Base-by-base conservation (phyloP, 768 basidiomycete genomes). In the Serendipita sp. region DNA sequence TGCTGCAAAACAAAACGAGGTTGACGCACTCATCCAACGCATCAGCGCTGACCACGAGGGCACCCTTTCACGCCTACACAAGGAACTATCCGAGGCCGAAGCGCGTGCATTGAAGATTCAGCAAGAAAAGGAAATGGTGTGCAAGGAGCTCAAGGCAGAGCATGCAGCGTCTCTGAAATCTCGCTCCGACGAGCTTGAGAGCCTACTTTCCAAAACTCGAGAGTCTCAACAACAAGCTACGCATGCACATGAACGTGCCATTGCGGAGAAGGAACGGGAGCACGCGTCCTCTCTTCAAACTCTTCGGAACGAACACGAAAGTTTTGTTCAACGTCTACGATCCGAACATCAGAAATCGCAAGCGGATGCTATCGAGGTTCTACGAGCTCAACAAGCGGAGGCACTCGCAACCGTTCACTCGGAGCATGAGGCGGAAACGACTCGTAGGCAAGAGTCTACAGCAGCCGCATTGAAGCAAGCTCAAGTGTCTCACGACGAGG, bases 271-370 rank as follows among this genome's bases (percentile, higher is more conserved):
- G 72, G 84, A 85, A 47, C 83, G 83, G 10, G 78, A 82, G 66
- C 74, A 81, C 32, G 78, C 82, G 3, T 75, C 79, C 11, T 75
- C 78, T 45, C 78, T 89, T 13, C 83, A 83, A 66, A 80, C 78
- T 63, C 89, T 86, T 3, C 86, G 88, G 70, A 88, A 86, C 69
- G 85, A 90, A 71, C 90, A 89, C 70, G 89, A 90, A 72, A 84
- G 89, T 65, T 84, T 83, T 23, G 76, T 92, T 46, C 87, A 84
- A 13, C 88, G 87, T 69, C 80, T 91, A 56, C 86, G 89, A 47
- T 76, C 72, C 13, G 85, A 89, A 70, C 89, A 92, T 68, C 56
- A 60, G 35, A 60, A 60, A 35, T 60, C 56, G 11, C 56, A 60
- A n/a, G 78, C 81, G 0, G 30, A 52, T 34, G 66, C 64, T 23